Evolutionary conservation across 208 protist genomes (phyloP).

Genomic region (Trypanosoma boissoni): DNA sequence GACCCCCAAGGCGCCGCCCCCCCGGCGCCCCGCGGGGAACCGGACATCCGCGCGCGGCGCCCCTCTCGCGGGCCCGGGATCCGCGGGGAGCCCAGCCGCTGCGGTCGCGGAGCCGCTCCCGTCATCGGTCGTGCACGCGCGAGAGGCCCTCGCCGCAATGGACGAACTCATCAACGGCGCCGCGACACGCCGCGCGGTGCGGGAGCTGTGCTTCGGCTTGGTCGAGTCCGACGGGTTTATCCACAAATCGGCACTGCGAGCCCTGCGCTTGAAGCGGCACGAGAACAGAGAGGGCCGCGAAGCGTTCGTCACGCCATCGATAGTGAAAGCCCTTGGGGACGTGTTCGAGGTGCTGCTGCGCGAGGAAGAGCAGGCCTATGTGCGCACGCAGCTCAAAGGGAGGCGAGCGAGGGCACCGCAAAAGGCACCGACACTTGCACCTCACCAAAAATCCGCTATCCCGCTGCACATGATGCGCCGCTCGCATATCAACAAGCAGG

Average conservation of each 20-base stretch:
- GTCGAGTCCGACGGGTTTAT: conserved; percentile 72
- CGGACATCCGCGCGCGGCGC: background rate
- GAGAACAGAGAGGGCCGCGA: conserved; percentile 32
- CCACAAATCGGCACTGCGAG: conserved; percentile 52
- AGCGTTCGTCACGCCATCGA: conserved; percentile 39
- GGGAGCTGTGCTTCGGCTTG: conserved; percentile 61
- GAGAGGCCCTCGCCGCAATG: conserved; percentile 60
- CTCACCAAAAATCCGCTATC: conserved; percentile 66
- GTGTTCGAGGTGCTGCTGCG: conserved; percentile 42
- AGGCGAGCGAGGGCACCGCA: conserved; percentile 26
- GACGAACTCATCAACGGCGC: conserved; percentile 60
- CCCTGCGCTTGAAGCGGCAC: conserved; percentile 28
- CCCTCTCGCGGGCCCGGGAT: conserved; percentile 5
- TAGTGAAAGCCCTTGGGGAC: conserved; percentile 68
- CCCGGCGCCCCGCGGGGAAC: background rate
- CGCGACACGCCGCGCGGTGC: conserved; percentile 48
- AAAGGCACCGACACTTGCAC: conserved; percentile 28
- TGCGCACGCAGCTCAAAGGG: conserved; percentile 41
- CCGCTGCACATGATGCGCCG: conserved; percentile 62
- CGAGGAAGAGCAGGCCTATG: conserved; percentile 64
- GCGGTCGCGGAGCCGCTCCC: conserved; percentile 7
- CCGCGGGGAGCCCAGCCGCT: background rate
- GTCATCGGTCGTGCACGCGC: conserved; percentile 22
- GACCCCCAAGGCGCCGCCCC: background rate
- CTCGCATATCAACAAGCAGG: conserved; percentile 57